Percentiles rank a stretch among this genome's conserved stretches.
These are phyloP conservation scores for Cercophora scortea DNA, from an alignment of 495 filamentous ascomycete genomes.

Conservation along the genomic window DNA sequence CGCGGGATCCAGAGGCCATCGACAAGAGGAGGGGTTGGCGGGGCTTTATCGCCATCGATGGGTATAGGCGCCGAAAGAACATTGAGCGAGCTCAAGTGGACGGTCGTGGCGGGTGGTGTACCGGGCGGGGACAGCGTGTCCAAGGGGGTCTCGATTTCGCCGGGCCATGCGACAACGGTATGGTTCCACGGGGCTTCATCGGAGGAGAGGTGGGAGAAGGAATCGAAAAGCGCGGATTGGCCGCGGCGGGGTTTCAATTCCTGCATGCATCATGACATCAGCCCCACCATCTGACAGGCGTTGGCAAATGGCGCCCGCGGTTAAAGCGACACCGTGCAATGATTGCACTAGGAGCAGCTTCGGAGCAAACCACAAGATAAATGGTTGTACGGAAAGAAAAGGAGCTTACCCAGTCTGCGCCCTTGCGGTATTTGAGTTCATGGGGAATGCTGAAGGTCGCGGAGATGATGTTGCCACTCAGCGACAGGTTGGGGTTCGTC, in stretches of 20 bases:
- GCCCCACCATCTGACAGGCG: conserved; percentile 15
- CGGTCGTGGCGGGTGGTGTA: conserved; percentile 35
- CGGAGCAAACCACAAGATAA: neutral
- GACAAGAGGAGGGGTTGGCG: conserved; percentile 44
- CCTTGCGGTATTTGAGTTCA: conserved; percentile 55
- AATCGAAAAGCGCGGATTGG: conserved; percentile 82
- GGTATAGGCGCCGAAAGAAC: conserved; percentile 67
- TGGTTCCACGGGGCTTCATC: conserved; percentile 72
- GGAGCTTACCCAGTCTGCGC: conserved; percentile 64
- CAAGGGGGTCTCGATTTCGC: conserved; percentile 60
- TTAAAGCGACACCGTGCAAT: neutral
- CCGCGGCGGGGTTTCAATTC: conserved; percentile 69
- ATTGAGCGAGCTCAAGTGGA: conserved; percentile 35
- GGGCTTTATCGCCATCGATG: conserved; percentile 48
- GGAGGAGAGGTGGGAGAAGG: conserved; percentile 75
- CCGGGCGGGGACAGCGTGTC: conserved; percentile 32
- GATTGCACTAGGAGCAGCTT: neutral
- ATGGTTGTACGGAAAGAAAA: neutral
- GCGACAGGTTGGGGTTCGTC: conserved; percentile 56
- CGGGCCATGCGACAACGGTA: conserved; percentile 86
- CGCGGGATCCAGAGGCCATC: conserved; percentile 58
- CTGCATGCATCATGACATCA: conserved; percentile 33
- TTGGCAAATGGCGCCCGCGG: conserved; percentile 4
- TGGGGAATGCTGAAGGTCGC: conserved; percentile 82
- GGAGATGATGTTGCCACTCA: conserved; percentile 80